Conservation (phyloP, 179 eudicot genomes). For the Kewa caespitosa region DNA sequence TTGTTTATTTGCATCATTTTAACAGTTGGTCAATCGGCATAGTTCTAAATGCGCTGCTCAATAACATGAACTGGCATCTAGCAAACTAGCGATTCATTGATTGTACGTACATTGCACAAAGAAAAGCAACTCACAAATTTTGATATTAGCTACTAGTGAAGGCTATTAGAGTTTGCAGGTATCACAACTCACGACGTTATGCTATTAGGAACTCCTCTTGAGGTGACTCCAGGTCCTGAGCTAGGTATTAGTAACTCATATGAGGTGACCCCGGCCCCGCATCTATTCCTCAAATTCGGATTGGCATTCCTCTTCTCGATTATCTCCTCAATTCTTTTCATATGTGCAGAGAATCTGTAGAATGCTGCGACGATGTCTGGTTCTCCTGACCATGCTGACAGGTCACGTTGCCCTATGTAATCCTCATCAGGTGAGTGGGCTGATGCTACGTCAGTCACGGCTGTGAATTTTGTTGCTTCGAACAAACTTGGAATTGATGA, state of each 20-base stretch:
- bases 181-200: background rate
- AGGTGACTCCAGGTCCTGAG: background rate
- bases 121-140: too few species aligned
- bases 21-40: too few species aligned
- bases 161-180: too few species aligned
- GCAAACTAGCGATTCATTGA: too few species aligned
- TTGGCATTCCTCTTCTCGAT: background rate
- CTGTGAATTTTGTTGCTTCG: background rate
- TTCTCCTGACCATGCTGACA: background rate
- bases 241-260: background rate
- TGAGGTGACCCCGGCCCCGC: background rate
- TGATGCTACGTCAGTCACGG: background rate
- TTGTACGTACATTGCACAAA: too few species aligned
- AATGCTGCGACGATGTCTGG: background rate
- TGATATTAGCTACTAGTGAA: too few species aligned
- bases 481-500: background rate
- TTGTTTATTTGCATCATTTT: too few species aligned
- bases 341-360: background rate
- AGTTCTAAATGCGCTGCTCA: too few species aligned
- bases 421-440: background rate
- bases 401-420: background rate
- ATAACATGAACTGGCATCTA: too few species aligned
- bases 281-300: background rate
- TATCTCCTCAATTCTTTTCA: background rate
- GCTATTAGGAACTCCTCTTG: background rate